Percentiles rank a stretch among this genome's conserved stretches.
Evolutionary conservation across 805 yeast species (phyloP).

Genomic region (Candida fluviatilis): DNA sequence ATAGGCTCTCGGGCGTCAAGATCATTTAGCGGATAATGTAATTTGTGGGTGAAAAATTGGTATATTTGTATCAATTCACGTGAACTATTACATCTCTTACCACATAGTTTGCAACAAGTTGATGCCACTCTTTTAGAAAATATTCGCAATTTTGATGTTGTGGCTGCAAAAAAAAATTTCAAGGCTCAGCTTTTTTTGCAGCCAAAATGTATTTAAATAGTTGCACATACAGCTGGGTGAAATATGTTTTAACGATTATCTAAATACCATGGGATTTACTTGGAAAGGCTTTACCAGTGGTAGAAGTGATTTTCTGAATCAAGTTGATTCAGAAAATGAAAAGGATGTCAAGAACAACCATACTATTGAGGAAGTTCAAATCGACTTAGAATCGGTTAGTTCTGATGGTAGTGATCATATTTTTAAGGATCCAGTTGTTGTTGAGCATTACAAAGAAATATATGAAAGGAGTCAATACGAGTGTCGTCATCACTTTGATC

Average conservation of each 20-base stretch:
- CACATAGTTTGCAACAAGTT: too few relatives aligned
- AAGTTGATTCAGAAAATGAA: too few relatives aligned
- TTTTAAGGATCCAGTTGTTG: constrained; percentile 8
- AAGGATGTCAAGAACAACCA: not conserved
- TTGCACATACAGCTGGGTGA: not conserved
- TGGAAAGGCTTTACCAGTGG: too few relatives aligned
- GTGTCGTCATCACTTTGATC: constrained; percentile 53
- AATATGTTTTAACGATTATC: not conserved
- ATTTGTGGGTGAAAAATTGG: too few relatives aligned
- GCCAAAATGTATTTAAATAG: constrained; percentile 1
- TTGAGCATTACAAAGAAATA: constrained; percentile 6
- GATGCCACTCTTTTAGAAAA: too few relatives aligned
- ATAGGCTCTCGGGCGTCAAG: too few relatives aligned
- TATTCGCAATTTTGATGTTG: constrained; percentile 3
- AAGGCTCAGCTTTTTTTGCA: constrained; percentile 1
- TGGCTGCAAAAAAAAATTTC: constrained; percentile 4
- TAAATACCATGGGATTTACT: not conserved
- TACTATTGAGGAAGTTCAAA: not conserved
- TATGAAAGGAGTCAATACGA: constrained; percentile 49
- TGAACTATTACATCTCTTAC: too few relatives aligned
- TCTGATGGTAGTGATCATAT: constrained; percentile 4
- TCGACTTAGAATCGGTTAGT: constrained; percentile 1
- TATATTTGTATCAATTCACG: too few relatives aligned
- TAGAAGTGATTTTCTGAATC: too few relatives aligned
- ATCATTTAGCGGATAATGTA: too few relatives aligned